Evolutionary conservation across 1,139 yeast genomes (phyloP).

Genomic region (Yamadazyma diospyri): DNA sequence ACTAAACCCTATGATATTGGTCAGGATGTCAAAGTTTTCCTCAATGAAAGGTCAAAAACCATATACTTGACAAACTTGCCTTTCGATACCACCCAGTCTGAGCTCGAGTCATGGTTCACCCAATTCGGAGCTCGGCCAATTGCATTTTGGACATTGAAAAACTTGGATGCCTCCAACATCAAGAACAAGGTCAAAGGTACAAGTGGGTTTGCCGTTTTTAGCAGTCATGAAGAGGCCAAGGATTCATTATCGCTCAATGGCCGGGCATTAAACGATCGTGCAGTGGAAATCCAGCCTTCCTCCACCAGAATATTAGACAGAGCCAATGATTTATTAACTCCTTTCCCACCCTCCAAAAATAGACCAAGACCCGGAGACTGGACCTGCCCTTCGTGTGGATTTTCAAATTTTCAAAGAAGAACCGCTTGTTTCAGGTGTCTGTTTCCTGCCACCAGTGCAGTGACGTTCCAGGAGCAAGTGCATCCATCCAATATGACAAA

Average conservation of each 20-base stretch:
- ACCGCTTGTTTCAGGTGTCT: constrained; percentile 93
- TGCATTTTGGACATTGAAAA: constrained; percentile 84
- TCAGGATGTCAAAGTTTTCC: constrained; percentile 65
- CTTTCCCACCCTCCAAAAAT: constrained; percentile 86
- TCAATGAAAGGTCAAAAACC: constrained; percentile 73
- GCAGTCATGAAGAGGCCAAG: constrained; percentile 81
- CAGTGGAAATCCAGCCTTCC: constrained; percentile 85
- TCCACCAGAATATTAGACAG: constrained; percentile 71
- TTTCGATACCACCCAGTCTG: constrained; percentile 83
- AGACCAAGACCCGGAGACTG: constrained; percentile 97
- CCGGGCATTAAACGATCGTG: constrained; percentile 65
- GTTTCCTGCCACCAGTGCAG: constrained; percentile 77
- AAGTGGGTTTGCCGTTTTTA: constrained; percentile 82
- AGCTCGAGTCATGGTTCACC: constrained; percentile 87
- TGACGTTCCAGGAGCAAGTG: constrained; percentile 53
- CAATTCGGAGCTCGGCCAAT: constrained; percentile 83
- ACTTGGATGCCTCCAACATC: constrained; percentile 34
- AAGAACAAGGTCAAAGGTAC: constrained; percentile 25
- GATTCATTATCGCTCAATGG: constrained; percentile 81
- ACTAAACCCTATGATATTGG: constrained; percentile 72
- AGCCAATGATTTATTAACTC: constrained; percentile 75
- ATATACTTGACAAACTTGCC: constrained; percentile 76
- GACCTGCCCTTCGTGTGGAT: constrained; percentile 96
- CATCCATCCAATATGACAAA: constrained; percentile 14
- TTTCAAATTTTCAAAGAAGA: constrained; percentile 90